Evolutionary conservation across 1,139 yeast species (phyloP).

Genomic region (Candida neerlandica): DNA sequence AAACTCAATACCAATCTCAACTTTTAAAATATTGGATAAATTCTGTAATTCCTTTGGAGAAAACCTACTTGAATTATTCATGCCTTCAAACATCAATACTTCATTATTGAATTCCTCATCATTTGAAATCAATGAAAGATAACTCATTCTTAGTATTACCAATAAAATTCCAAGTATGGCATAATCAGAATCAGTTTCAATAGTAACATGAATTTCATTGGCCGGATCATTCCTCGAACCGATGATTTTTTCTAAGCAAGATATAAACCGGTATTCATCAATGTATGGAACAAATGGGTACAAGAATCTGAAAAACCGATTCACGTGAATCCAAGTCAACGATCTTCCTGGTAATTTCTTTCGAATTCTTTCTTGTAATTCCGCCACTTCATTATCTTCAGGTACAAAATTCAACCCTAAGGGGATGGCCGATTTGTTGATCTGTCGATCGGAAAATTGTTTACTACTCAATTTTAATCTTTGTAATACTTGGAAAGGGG

Average conservation of each 20-base stretch:
- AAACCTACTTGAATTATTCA: not conserved
- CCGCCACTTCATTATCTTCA: slow-evolving; percentile 26
- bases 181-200: slow-evolving; percentile 22
- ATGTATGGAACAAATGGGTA: slow-evolving; percentile 51
- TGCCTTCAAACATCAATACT: slow-evolving; percentile 18
- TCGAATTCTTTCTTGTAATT: slow-evolving; percentile 30
- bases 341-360: slow-evolving; percentile 42
- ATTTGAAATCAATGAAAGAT: slow-evolving; percentile 33
- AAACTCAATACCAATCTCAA: slow-evolving; percentile 46
- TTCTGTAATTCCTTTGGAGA: slow-evolving; percentile 21
- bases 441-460: slow-evolving; percentile 9
- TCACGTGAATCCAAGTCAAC: slow-evolving; percentile 45
- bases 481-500: slow-evolving; percentile 17
- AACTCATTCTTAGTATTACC: slow-evolving; percentile 25
- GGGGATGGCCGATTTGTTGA: slow-evolving; percentile 20
- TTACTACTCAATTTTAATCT: slow-evolving; percentile 12
- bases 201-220: slow-evolving; percentile 17
- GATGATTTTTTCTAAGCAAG: slow-evolving; percentile 20
- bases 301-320: slow-evolving; percentile 43
- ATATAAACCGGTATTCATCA: slow-evolving; percentile 36
- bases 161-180: slow-evolving; percentile 27
- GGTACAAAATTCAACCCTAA: slow-evolving; percentile 21
- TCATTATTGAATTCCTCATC: slow-evolving; percentile 25
- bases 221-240: slow-evolving; percentile 20
- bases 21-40: slow-evolving; percentile 41